These are phyloP conservation scores for Leishmania guyanensis DNA, from an alignment of 208 protist species.

Conservation along the genomic window DNA sequence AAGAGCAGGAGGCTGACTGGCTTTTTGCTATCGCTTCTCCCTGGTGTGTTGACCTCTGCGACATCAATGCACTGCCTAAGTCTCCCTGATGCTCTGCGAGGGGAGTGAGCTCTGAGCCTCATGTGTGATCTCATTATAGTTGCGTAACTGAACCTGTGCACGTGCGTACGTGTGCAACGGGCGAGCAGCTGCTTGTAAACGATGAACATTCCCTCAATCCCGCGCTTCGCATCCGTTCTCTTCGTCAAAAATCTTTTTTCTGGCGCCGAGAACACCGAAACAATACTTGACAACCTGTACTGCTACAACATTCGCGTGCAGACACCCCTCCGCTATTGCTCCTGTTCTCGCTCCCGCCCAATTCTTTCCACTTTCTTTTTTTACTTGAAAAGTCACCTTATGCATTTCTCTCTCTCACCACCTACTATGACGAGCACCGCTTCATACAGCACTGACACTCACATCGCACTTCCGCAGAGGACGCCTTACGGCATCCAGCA, in stretches of 20 bases:
- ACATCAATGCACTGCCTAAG: neutral
- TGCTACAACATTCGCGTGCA: neutral
- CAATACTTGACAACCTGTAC: neutral
- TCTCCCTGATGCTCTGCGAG: neutral
- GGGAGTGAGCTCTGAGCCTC: neutral
- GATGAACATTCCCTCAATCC: neutral
- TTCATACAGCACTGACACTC: neutral
- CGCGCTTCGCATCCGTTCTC: slow-evolving; percentile 1
- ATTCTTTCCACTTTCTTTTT: neutral
- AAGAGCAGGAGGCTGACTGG: neutral
- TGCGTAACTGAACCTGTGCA: neutral
- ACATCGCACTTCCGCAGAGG: neutral
- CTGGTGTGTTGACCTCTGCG: neutral
- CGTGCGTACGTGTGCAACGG: neutral
- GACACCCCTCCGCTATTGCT: neutral
- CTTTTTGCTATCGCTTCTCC: neutral
- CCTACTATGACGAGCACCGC: neutral
- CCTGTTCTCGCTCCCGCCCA: neutral
- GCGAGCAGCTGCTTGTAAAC: neutral
- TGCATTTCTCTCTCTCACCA: neutral
- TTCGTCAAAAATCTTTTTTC: neutral
- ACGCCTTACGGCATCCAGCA: neutral
- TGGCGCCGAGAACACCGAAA: neutral
- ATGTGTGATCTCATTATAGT: neutral
- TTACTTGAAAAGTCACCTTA: slow-evolving; percentile 1